Evolutionary conservation across 345 rosid genomes (phyloP).

Genomic region (Toxicodendron radicans): DNA sequence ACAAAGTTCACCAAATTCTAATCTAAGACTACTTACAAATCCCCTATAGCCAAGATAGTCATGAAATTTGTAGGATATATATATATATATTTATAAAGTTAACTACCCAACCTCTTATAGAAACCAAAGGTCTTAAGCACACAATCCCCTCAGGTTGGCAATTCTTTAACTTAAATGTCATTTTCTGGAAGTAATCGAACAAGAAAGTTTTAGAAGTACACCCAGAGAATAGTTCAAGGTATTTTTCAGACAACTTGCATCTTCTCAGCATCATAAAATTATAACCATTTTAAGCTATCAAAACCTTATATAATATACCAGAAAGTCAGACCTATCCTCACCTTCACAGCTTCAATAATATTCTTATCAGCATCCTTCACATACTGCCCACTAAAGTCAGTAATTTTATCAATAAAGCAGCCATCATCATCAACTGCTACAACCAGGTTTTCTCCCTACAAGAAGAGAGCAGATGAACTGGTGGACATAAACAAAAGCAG

Average conservation of each 20-base stretch:
- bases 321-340: constrained; percentile 20
- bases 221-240: background rate
- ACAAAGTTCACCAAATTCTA: background rate
- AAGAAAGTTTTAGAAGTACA: background rate
- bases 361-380: constrained; percentile 95
- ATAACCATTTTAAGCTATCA: background rate
- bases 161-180: no score
- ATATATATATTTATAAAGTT: no score
- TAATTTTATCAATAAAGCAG: constrained; percentile 67
- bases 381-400: constrained; percentile 70
- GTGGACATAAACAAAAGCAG: background rate
- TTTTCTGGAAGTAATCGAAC: background rate
- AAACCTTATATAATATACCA: background rate
- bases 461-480: constrained; percentile 3
- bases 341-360: constrained; percentile 87
- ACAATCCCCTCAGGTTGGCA: no score
- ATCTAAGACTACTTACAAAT: background rate
- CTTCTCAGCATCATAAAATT: background rate
- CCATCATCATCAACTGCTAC: constrained; percentile 99
- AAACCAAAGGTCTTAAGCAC: no score
- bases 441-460: constrained; percentile 73
- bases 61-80: no score
- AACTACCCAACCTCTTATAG: background rate
- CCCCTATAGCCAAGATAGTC: no score
- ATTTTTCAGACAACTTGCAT: background rate